phyloP scores from a whole-genome alignment of 805 yeast species.

The Maudiozyma bulderi region DNA sequence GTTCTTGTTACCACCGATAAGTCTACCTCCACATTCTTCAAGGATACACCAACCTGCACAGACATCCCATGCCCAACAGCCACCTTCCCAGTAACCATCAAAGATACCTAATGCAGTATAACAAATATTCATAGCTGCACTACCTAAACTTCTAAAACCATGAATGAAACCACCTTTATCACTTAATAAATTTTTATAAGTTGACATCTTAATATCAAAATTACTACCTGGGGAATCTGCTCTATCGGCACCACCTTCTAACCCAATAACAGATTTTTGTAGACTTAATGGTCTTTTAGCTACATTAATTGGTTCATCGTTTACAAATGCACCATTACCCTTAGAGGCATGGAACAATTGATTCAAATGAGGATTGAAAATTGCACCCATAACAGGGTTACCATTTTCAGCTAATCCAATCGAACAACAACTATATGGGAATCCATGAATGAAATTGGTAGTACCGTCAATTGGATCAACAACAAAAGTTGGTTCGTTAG shows the following conservation, averaged over 20 bases:
- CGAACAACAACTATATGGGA: slow-evolving; percentile 55
- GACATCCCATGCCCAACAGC: slow-evolving; percentile 63
- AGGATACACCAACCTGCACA: slow-evolving; percentile 60
- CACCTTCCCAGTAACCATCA: slow-evolving; percentile 63
- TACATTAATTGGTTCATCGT: slow-evolving; percentile 32
- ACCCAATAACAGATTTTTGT: slow-evolving; percentile 45
- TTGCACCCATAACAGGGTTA: slow-evolving; percentile 51
- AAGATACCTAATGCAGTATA: slow-evolving; percentile 48
- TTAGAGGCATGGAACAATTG: slow-evolving; percentile 44
- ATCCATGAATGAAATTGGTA: slow-evolving; percentile 52
- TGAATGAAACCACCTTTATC: slow-evolving; percentile 50
- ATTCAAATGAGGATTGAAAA: slow-evolving; percentile 51
- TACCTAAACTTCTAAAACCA: slow-evolving; percentile 53
- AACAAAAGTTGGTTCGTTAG: slow-evolving; percentile 49
- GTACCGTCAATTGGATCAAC: slow-evolving; percentile 63
- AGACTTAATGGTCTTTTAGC: slow-evolving; percentile 33
- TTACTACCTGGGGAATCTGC: slow-evolving; percentile 42
- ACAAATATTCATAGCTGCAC: slow-evolving; percentile 55
- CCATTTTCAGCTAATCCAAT: slow-evolving; percentile 43
- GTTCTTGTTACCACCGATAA: slow-evolving; percentile 46
- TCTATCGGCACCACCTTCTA: slow-evolving; percentile 56
- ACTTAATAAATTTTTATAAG: slow-evolving; percentile 37
- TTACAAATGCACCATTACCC: slow-evolving; percentile 47
- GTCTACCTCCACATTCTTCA: slow-evolving; percentile 48
- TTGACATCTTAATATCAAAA: slow-evolving; percentile 40